These are phyloP conservation scores for Salvia splendens DNA, from an alignment of 257 asterid genomes.

Conservation along the genomic window DNA sequence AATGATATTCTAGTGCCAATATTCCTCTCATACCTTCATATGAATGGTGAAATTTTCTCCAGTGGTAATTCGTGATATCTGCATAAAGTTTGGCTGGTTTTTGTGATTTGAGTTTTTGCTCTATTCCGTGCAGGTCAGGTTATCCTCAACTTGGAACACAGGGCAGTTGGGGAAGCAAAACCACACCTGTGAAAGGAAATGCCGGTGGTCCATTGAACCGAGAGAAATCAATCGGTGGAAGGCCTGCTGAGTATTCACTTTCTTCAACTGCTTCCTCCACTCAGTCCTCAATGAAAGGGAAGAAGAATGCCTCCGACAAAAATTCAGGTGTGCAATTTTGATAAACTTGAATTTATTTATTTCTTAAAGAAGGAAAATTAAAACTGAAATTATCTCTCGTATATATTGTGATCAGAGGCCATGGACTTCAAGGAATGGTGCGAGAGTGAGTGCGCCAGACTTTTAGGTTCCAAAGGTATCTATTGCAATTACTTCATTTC, in stretches of 20 bases:
- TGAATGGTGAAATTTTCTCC: neutral
- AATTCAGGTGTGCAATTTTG: constrained; percentile 57
- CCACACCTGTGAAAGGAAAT: constrained; percentile 54
- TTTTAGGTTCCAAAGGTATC: constrained; percentile 83
- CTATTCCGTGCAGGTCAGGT: constrained; percentile 58
- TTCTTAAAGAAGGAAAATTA: neutral
- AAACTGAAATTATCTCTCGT: constrained; percentile 5
- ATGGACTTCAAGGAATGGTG: constrained; percentile 91
- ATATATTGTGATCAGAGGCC: constrained; percentile 66
- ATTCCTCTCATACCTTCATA: neutral
- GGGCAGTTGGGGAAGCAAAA: constrained; percentile 68
- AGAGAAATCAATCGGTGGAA: constrained; percentile 58
- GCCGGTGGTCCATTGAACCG: constrained; percentile 54
- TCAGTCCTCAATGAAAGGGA: constrained; percentile 59
- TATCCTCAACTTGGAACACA: constrained; percentile 75
- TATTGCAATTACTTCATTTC: neutral
- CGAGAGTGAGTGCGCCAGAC: constrained; percentile 86
- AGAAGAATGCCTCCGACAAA: constrained; percentile 53
- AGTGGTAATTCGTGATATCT: neutral
- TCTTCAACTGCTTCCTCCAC: constrained; percentile 51
- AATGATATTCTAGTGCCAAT: neutral
- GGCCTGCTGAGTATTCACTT: constrained; percentile 45
- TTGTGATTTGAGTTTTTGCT: constrained; percentile 3
- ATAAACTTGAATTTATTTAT: neutral
- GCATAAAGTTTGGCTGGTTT: neutral